Percentiles rank a stretch among this genome's conserved stretches.
Evolutionary conservation across 2,329 filamentous ascomycete species (phyloP).

Genomic region (Hymenoscyphus infarciens): DNA sequence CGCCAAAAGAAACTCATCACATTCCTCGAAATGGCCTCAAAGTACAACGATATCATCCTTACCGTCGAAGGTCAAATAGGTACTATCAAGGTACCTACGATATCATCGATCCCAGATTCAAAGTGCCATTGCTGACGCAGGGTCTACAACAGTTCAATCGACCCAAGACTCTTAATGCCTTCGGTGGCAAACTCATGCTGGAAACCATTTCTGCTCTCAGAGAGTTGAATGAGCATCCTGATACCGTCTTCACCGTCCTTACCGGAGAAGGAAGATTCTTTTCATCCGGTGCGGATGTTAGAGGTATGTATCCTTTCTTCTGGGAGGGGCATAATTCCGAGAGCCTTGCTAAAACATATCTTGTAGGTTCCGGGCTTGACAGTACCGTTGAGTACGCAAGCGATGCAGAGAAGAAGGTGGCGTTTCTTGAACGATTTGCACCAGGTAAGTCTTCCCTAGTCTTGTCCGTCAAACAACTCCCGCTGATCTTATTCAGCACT

Average conservation of each 20-base stretch:
- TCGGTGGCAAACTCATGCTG: constrained; percentile 43
- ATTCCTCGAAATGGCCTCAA: constrained; percentile 2
- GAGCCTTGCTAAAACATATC: background rate
- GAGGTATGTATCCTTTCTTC: constrained; percentile 28
- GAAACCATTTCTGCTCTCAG: constrained; percentile 43
- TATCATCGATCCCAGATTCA: no score
- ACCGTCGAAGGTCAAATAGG: constrained; percentile 42
- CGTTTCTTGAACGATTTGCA: constrained; percentile 23
- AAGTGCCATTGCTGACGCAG: background rate
- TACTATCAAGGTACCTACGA: constrained; percentile 39
- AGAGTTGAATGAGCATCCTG: constrained; percentile 44
- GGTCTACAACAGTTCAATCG: constrained; percentile 42
- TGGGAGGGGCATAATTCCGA: background rate
- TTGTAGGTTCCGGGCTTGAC: constrained; percentile 16
- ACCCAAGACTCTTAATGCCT: constrained; percentile 46
- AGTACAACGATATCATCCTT: constrained; percentile 41
- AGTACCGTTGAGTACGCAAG: constrained; percentile 17
- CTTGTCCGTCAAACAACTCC: background rate
- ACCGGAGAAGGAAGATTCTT: constrained; percentile 50
- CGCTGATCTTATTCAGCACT: constrained; percentile 22
- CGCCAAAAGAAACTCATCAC: no score
- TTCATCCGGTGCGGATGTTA: constrained; percentile 47
- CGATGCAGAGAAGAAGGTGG: constrained; percentile 29
- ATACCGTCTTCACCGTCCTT: constrained; percentile 48
- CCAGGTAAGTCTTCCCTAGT: constrained; percentile 14